Percentiles rank a stretch among this genome's conserved stretches.
Evolutionary conservation across 1,284 basidiomycete genomes (phyloP).

Genomic region (Takashimella tepidaria): DNA sequence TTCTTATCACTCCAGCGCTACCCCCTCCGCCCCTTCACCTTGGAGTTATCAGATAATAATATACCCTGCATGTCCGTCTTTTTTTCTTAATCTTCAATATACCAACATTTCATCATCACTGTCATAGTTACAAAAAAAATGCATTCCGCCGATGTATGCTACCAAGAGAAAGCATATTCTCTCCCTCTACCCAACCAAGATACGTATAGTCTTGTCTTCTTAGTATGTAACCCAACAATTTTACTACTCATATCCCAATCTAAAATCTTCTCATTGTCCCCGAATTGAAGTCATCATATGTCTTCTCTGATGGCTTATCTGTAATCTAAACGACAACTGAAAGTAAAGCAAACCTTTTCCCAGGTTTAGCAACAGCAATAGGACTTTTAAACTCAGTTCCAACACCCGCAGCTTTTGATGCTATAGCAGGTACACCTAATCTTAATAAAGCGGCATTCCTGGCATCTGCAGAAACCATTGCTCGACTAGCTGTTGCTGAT

Average conservation of each 20-base stretch:
- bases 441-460: constrained; percentile 33
- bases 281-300: neutral
- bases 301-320: neutral
- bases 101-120: neutral
- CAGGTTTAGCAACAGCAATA: constrained; percentile 41
- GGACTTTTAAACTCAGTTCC: constrained; percentile 41
- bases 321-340: constrained; percentile 33
- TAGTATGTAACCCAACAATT: too few species aligned
- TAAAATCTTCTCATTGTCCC: neutral
- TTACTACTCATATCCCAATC: too few species aligned
- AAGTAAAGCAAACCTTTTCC: constrained; percentile 43
- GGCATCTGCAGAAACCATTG: constrained; percentile 3
- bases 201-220: neutral
- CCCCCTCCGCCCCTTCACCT: too few species aligned
- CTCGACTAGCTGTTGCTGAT: neutral
- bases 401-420: constrained; percentile 13
- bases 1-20: too few species aligned
- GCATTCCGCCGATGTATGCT: neutral
- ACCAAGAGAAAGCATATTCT: too few species aligned
- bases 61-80: constrained; percentile 18
- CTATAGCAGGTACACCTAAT: constrained; percentile 30
- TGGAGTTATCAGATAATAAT: too few species aligned
- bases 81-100: neutral
- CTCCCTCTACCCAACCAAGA: neutral
- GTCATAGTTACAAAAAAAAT: neutral